These are phyloP conservation scores for Wickerhamomyces chaumierensis DNA, from an alignment of 805 yeast genomes.

Conservation along the genomic window DNA sequence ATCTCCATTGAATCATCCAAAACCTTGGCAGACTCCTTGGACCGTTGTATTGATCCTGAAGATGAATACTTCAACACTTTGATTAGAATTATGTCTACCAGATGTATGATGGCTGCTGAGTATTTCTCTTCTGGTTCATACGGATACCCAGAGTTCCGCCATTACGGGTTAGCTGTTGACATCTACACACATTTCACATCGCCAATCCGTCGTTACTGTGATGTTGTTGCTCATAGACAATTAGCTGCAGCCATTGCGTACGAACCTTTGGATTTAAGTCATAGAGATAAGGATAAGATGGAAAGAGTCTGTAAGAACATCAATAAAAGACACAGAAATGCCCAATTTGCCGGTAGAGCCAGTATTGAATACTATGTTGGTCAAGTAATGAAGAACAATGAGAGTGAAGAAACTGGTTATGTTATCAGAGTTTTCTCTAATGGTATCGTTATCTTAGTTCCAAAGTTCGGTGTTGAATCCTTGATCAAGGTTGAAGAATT, in stretches of 20 bases:
- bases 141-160: conserved; percentile 85
- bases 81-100: conserved; percentile 90
- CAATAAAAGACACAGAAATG: conserved; percentile 90
- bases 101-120: conserved; percentile 99
- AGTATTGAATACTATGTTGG: conserved; percentile 97
- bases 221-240: conserved; percentile 94
- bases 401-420: conserved; percentile 76
- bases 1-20: conserved; percentile 78
- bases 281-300: conserved; percentile 84
- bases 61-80: conserved; percentile 92
- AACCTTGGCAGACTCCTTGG: conserved; percentile 88
- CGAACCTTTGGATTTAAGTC: conserved; percentile 70
- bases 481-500: conserved; percentile 72
- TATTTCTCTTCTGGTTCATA: conserved; percentile 87
- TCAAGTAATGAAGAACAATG: conserved; percentile 85
- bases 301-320: conserved; percentile 81
- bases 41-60: conserved; percentile 67
- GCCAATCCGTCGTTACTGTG: conserved; percentile 97
- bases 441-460: conserved; percentile 91
- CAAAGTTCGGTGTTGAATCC: conserved; percentile 93
- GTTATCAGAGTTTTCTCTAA: conserved; percentile 86
- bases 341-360: conserved; percentile 98
- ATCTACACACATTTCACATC: conserved; percentile 98
- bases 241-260: conserved; percentile 97
- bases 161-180: conserved; percentile 95